Evolutionary conservation across 1,139 yeast genomes (phyloP).

Genomic region (Yamadazyma trypodendri): DNA sequence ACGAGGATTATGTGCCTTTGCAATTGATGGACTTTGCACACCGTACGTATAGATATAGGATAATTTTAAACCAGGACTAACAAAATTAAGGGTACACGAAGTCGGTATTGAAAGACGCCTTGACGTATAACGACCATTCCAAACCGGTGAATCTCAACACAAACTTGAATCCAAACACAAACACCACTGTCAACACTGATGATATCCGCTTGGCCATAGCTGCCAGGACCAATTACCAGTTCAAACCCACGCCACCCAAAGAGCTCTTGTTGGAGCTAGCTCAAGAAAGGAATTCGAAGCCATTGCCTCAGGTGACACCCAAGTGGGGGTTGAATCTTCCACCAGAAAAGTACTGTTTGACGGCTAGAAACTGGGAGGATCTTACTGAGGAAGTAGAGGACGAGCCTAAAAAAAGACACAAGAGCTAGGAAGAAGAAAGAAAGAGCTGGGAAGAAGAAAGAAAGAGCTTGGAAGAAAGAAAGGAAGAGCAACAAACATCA

Average conservation of each 20-base stretch:
- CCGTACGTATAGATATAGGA: constrained; percentile 10
- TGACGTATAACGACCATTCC: constrained; percentile 83
- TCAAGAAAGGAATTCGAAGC: constrained; percentile 83
- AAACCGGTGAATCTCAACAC: constrained; percentile 36
- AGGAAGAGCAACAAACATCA: not conserved
- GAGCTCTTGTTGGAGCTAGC: constrained; percentile 89
- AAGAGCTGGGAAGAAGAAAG: not conserved
- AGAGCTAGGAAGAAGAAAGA: not conserved
- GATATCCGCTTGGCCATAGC: constrained; percentile 91
- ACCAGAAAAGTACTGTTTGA: constrained; percentile 94
- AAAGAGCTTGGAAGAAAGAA: not conserved
- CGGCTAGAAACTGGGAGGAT: constrained; percentile 72
- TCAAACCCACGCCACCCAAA: constrained; percentile 94
- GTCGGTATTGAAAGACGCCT: constrained; percentile 84
- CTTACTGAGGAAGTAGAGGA: constrained; percentile 36
- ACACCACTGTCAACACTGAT: constrained; percentile 69
- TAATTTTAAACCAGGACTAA: constrained; percentile 24
- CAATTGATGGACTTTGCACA: constrained; percentile 97
- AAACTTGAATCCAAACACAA: constrained; percentile 35
- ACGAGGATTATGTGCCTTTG: constrained; percentile 92
- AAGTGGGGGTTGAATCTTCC: constrained; percentile 93
- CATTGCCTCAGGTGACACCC: constrained; percentile 89
- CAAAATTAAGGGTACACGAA: constrained; percentile 55
- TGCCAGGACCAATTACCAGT: constrained; percentile 89
- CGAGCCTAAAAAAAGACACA: constrained; percentile 11